Conservation (phyloP, 2,329 filamentous ascomycete genomes). For the Phialophora verrucosa region DNA sequence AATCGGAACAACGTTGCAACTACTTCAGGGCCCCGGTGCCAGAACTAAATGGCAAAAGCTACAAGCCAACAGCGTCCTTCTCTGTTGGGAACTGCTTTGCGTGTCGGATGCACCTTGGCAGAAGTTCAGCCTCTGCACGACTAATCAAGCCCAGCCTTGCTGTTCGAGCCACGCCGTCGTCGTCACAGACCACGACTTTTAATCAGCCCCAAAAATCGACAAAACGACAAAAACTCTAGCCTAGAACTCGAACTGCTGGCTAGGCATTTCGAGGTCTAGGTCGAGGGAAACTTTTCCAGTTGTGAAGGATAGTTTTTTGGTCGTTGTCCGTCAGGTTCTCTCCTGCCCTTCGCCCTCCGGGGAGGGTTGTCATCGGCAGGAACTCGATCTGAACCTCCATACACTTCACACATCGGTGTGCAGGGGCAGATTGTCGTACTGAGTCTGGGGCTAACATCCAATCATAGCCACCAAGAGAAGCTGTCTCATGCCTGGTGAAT, state of each 20-base stretch:
- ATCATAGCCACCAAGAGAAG: constrained; percentile 11
- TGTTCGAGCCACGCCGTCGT: constrained; percentile 6
- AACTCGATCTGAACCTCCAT: not conserved
- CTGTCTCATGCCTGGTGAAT: constrained; percentile 21
- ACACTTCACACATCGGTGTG: not conserved
- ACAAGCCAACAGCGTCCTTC: not conserved
- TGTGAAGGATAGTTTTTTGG: not conserved
- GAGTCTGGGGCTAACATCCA: constrained; percentile 2
- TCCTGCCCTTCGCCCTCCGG: constrained; percentile 2
- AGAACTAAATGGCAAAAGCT: not conserved
- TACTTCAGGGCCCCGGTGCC: not conserved
- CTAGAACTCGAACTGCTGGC: constrained; percentile 7
- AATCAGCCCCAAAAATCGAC: not conserved
- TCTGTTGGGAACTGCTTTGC: not conserved
- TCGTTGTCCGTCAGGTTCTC: constrained; percentile 15
- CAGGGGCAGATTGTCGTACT: constrained; percentile 1
- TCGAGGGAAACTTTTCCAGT: constrained; percentile 8
- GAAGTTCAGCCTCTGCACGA: constrained; percentile 7
- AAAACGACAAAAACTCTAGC: constrained; percentile 9
- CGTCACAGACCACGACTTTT: not conserved
- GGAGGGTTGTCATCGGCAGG: not conserved
- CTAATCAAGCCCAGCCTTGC: constrained; percentile 1
- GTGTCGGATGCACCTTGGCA: not conserved
- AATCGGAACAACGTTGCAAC: not conserved
- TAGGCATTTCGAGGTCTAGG: not conserved